Percentiles rank a stretch among this genome's conserved stretches.
These are phyloP conservation scores for Cystofilobasidium bisporidii DNA, from an alignment of 768 basidiomycete species.

Conservation along the genomic window DNA sequence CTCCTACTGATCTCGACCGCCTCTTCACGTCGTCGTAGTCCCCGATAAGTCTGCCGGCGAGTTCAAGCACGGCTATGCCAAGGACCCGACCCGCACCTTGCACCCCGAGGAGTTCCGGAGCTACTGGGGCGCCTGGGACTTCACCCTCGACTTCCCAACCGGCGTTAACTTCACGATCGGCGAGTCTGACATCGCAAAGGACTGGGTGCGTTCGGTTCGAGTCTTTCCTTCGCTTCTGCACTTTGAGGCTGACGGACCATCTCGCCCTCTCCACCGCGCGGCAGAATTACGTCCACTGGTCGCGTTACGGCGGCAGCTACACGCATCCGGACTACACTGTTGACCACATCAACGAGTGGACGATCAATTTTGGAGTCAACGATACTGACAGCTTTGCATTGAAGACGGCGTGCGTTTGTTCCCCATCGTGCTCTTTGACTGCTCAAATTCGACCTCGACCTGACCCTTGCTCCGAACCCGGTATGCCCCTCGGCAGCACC, in stretches of 20 bases:
- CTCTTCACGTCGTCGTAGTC: too few relatives aligned
- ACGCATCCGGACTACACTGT: slow-evolving; percentile 2
- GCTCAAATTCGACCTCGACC: neutral
- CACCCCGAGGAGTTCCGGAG: slow-evolving; percentile 31
- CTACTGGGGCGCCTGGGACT: slow-evolving; percentile 35
- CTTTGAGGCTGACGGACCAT: too few relatives aligned
- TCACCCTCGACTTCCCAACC: slow-evolving; percentile 31
- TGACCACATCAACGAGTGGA: slow-evolving; percentile 30
- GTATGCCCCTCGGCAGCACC: too few relatives aligned
- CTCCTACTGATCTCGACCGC: too few relatives aligned
- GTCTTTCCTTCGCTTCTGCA: neutral
- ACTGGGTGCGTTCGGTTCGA: slow-evolving; percentile 17
- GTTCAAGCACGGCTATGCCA: slow-evolving; percentile 30
- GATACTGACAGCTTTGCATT: slow-evolving; percentile 9
- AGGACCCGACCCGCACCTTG: slow-evolving; percentile 29
- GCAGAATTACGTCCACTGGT: slow-evolving; percentile 31
- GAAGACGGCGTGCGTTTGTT: slow-evolving; percentile 11
- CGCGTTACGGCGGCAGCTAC: slow-evolving; percentile 28
- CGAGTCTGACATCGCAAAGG: slow-evolving; percentile 22
- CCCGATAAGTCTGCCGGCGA: slow-evolving; percentile 30
- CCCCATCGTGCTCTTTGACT: too few relatives aligned
- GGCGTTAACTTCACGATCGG: slow-evolving; percentile 33
- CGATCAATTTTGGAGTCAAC: slow-evolving; percentile 25
- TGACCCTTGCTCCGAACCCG: too few relatives aligned
- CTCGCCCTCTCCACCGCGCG: too few relatives aligned